Percentiles rank a stretch among this genome's conserved stretches.
These are phyloP conservation scores for Thuja plicata DNA, from an alignment of 83 land plant species.

Conservation along the genomic window DNA sequence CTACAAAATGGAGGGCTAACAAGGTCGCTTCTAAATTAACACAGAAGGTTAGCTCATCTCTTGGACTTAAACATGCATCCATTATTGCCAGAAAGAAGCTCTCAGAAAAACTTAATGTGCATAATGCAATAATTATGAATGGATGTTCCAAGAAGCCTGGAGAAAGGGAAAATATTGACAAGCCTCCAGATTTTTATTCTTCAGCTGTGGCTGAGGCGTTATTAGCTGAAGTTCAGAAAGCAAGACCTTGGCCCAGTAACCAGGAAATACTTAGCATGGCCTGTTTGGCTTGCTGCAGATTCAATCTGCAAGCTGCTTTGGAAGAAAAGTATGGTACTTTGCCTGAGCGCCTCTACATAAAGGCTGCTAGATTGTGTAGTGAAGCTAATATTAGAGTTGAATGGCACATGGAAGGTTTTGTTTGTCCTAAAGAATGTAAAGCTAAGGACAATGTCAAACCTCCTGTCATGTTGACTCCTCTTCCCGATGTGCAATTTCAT, in stretches of 20 bases:
- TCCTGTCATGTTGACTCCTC: constrained; percentile 20
- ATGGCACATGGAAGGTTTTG: constrained; percentile 80
- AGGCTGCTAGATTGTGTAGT: constrained; percentile 89
- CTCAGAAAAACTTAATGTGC: neutral
- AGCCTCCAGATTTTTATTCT: constrained; percentile 37
- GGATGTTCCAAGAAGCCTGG: constrained; percentile 31
- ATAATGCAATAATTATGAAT: neutral
- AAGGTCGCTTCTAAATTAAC: constrained; percentile 37
- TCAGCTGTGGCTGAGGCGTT: constrained; percentile 54
- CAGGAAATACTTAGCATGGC: constrained; percentile 66
- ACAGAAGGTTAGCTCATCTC: constrained; percentile 25
- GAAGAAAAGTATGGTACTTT: constrained; percentile 62
- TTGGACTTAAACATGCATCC: constrained; percentile 23
- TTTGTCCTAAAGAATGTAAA: constrained; percentile 82
- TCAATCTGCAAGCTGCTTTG: constrained; percentile 45
- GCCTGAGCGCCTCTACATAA: constrained; percentile 56
- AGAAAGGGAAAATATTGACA: constrained; percentile 17
- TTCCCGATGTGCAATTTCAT: constrained; percentile 14
- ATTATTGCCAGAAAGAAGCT: constrained; percentile 32
- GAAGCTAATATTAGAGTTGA: constrained; percentile 63
- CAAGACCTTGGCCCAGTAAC: constrained; percentile 57
- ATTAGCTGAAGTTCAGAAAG: constrained; percentile 50
- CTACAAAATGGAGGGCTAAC: constrained; percentile 32
- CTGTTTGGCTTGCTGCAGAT: constrained; percentile 68
- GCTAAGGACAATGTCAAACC: constrained; percentile 10